Conservation (phyloP, 768 basidiomycete genomes). For the Tulasnella sp. region DNA sequence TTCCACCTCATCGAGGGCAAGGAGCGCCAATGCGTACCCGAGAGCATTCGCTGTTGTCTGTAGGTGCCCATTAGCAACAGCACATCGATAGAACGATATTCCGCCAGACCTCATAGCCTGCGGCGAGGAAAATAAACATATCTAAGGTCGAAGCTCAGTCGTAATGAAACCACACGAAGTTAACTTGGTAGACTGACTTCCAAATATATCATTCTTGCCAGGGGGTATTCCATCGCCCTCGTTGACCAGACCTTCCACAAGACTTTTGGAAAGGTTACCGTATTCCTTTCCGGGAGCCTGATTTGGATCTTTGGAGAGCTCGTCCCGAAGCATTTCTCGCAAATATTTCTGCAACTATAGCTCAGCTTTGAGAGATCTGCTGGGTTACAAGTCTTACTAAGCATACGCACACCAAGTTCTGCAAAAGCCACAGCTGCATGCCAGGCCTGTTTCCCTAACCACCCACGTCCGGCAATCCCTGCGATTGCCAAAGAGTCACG, state of each 20-base stretch:
- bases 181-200: neutral
- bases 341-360: conserved; percentile 3
- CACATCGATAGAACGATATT: too few relatives aligned
- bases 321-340: conserved; percentile 6
- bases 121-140: conserved; percentile 2
- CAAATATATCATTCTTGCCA: neutral
- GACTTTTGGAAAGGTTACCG: neutral
- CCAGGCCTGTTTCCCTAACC: neutral
- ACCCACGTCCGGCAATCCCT: conserved; percentile 1
- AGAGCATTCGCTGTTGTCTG: conserved; percentile 11
- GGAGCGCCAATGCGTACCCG: neutral
- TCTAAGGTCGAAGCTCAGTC: neutral
- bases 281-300: neutral
- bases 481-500: neutral
- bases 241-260: neutral
- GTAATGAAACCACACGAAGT: neutral
- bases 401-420: neutral
- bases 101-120: neutral
- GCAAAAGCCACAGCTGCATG: neutral
- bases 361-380: neutral
- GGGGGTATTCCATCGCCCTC: neutral
- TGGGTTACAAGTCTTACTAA: neutral
- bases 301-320: neutral
- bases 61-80: neutral
- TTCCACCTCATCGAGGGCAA: conserved; percentile 2